Conservation (phyloP, 1,284 basidiomycete species). For the Rhodofomes roseus region DNA sequence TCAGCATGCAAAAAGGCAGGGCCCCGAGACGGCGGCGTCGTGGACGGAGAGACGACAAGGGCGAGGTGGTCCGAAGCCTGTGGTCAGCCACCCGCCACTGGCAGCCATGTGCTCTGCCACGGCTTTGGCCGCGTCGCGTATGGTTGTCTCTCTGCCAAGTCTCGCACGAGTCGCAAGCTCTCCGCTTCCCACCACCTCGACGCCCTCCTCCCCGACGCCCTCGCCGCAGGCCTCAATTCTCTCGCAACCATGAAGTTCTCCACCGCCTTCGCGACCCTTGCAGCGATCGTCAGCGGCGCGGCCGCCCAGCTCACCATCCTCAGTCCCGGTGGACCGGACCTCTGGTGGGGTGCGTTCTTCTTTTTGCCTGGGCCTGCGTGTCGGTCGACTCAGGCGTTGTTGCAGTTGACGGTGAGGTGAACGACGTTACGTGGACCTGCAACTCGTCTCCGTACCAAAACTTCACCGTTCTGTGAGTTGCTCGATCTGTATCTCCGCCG, state of each 20-base stretch:
- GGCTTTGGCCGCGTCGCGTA: not conserved
- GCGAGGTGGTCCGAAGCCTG: too few species aligned
- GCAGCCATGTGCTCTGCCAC: not conserved
- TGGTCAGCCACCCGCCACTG: not conserved
- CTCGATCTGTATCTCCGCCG: not conserved
- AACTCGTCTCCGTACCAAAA: slow-evolving; percentile 28
- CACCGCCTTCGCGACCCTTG: slow-evolving; percentile 29
- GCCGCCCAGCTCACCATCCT: slow-evolving; percentile 35
- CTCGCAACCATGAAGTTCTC: slow-evolving; percentile 34
- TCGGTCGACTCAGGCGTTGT: slow-evolving; percentile 20
- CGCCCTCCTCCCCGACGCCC: slow-evolving; percentile 5
- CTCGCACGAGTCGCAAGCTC: not conserved
- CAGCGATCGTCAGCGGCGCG: slow-evolving; percentile 33
- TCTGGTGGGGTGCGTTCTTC: slow-evolving; percentile 45
- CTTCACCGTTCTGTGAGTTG: slow-evolving; percentile 42
- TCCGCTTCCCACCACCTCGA: slow-evolving; percentile 3
- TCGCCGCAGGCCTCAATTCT: not conserved
- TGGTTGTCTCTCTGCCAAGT: not conserved
- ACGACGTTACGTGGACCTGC: slow-evolving; percentile 42
- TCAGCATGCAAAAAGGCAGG: not conserved
- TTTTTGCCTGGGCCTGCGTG: not conserved
- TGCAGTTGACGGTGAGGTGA: slow-evolving; percentile 18
- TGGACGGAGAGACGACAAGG: too few species aligned
- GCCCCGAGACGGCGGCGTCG: too few species aligned
- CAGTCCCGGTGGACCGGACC: slow-evolving; percentile 32